These are phyloP conservation scores for Phytophthora citricola DNA, from an alignment of 352 stramenopile genomes.

Conservation along the genomic window DNA sequence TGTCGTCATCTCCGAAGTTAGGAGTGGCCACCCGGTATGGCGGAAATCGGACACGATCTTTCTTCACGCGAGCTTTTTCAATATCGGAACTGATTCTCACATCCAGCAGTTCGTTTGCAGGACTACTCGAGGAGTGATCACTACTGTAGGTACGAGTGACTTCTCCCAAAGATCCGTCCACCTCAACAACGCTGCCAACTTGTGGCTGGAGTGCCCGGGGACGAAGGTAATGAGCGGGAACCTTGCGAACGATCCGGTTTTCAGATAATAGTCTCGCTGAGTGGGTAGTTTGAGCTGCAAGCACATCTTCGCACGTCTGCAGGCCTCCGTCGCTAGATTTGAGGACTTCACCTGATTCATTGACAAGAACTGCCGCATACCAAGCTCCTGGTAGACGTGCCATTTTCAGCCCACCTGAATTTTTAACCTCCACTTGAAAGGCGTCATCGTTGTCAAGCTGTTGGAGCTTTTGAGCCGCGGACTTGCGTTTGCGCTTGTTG, in stretches of 20 bases:
- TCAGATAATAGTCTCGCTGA: slow-evolving; percentile 52
- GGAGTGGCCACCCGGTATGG: slow-evolving; percentile 17
- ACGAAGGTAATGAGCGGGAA: slow-evolving; percentile 54
- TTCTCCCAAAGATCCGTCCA: slow-evolving; percentile 71
- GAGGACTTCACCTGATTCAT: slow-evolving; percentile 18
- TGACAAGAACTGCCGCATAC: slow-evolving; percentile 60
- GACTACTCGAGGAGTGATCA: slow-evolving; percentile 16
- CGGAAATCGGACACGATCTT: slow-evolving; percentile 59
- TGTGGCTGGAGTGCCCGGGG: slow-evolving; percentile 46
- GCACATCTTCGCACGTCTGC: slow-evolving; percentile 27
- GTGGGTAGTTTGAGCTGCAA: slow-evolving; percentile 32
- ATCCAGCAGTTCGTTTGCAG: slow-evolving; percentile 43
- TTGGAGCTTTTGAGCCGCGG: slow-evolving; percentile 29
- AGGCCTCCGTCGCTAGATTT: slow-evolving; percentile 15
- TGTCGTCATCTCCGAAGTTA: slow-evolving; percentile 26
- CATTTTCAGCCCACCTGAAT: slow-evolving; percentile 38
- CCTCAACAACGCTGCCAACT: slow-evolving; percentile 75
- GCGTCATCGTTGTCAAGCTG: slow-evolving; percentile 21
- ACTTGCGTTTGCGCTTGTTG: slow-evolving; percentile 66
- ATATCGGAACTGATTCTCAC: slow-evolving; percentile 55
- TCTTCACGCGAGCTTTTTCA: slow-evolving; percentile 65
- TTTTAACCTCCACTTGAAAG: slow-evolving; percentile 65
- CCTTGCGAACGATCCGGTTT: slow-evolving; percentile 49
- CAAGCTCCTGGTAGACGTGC: slow-evolving; percentile 59
- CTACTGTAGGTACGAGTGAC: slow-evolving; percentile 53